Evolutionary conservation across 2,329 filamentous ascomycete species (phyloP), one percentile per base, ranked within the genome.

Genomic region (Fusarium tupiense): DNA sequence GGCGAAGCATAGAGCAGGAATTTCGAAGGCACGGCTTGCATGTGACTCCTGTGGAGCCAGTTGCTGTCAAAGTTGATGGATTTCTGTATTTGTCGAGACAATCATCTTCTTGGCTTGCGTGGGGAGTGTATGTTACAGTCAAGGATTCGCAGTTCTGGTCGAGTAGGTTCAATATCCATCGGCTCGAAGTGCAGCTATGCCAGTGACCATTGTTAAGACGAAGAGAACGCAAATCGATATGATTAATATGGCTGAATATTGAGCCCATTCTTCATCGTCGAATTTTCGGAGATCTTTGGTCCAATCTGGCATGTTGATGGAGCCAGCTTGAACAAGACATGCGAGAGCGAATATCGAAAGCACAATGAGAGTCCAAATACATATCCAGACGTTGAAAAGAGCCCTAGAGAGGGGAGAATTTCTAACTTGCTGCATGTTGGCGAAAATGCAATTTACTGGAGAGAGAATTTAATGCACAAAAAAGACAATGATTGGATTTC

Each of bases 231-330:
- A 59, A 20, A 69, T 53, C 9, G 31, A 37, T n/a, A 53, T 54
- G 16, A 61, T 52, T 9, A 73, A 26, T 49, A 73, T 58, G 20
- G 41, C 16, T 20, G 70, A 37, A 20, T 70, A 73, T 41, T 44
- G 56, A 14, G 37, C 19, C 60, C 61, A 66, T 9, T 73, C 60
- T 5, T 61, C 56, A 9, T 47, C 65, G 3, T 69, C 56, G 22
- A 70, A 73, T 26, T 73, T 40, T 22, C 65, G 65, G 5, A 72
- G 50, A 22, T 73, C 70, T 43, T 70, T 73, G 8, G 69, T 73
- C 70, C 69, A 73, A 5, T 61, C 50, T 16, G 69, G 69, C 60
- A 73, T 61, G 8, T 41, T 9, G 19, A 73, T 62, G 10, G 56
- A n/a, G 3, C 43, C 24, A 16, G 37, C 50, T 13, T 70, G 65